Conservation (phyloP, 768 basidiomycete species). For the Xerocomellus amylosporus region DNA sequence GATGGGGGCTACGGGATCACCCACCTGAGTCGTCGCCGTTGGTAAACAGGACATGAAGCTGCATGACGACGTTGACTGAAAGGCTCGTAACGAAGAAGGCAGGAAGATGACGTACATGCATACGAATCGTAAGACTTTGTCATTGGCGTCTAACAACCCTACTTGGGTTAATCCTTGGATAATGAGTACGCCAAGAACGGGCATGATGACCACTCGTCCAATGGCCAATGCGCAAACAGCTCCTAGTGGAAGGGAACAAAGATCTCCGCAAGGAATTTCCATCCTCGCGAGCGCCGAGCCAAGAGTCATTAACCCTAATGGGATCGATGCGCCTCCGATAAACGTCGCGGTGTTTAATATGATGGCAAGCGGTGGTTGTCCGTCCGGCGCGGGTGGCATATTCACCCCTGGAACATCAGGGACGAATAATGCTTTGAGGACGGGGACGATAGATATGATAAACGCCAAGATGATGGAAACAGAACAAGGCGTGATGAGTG, state of each 20-base stretch:
- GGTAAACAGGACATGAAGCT: constrained; percentile 63
- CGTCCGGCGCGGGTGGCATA: constrained; percentile 58
- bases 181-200: constrained; percentile 59
- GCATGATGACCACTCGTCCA: constrained; percentile 54
- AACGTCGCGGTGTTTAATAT: constrained; percentile 56
- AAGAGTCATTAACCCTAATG: constrained; percentile 58
- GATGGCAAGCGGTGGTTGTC: constrained; percentile 63
- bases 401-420: constrained; percentile 38
- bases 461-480: constrained; percentile 53
- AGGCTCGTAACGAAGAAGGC: neutral
- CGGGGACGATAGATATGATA: constrained; percentile 52
- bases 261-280: constrained; percentile 45
- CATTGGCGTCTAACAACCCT: constrained; percentile 47
- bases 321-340: constrained; percentile 61
- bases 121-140: constrained; percentile 62
- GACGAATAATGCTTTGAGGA: constrained; percentile 62
- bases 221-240: constrained; percentile 54
- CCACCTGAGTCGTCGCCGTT: constrained; percentile 57
- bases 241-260: constrained; percentile 46
- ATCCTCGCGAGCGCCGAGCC: constrained; percentile 63
- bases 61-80: neutral
- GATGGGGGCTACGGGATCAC: neutral
- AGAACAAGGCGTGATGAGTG: constrained; percentile 47
- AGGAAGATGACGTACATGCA: constrained; percentile 53
- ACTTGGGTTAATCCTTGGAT: constrained; percentile 46